Percentiles rank a stretch among this genome's conserved stretches.
Evolutionary conservation across 2,329 filamentous ascomycete genomes (phyloP).

Genomic region (Verticillium klebahnii): DNA sequence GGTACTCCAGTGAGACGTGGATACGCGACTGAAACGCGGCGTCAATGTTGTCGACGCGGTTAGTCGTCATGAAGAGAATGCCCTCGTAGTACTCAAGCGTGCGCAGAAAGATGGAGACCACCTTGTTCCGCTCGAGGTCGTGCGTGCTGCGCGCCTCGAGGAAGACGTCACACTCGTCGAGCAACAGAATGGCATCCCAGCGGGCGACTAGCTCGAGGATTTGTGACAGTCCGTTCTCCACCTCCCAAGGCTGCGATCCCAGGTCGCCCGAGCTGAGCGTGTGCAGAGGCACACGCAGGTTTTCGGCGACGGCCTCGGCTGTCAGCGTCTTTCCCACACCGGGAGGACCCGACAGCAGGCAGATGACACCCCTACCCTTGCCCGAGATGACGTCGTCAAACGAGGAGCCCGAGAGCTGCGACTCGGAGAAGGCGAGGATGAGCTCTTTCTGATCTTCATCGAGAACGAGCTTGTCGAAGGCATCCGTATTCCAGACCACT

Average conservation of each 20-base stretch:
- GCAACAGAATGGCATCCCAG: conserved; percentile 79
- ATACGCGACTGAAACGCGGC: conserved; percentile 25
- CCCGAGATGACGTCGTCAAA: conserved; percentile 50
- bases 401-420: conserved; percentile 36
- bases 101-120: conserved; percentile 64
- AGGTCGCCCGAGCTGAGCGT: conserved; percentile 62
- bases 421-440: conserved; percentile 44
- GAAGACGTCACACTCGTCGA: conserved; percentile 85
- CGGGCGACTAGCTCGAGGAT: conserved; percentile 79
- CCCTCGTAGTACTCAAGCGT: conserved; percentile 47
- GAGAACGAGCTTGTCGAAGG: conserved; percentile 45
- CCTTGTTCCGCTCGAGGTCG: conserved; percentile 46
- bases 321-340: conserved; percentile 48
- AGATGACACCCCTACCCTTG: conserved; percentile 59
- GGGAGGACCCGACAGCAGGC: conserved; percentile 41
- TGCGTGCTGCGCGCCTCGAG: conserved; percentile 43
- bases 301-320: conserved; percentile 45
- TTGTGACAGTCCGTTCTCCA: conserved; percentile 68
- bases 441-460: conserved; percentile 45
- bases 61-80: conserved; percentile 48
- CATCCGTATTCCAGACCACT: conserved; percentile 42
- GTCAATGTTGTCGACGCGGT: conserved; percentile 35
- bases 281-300: conserved; percentile 43
- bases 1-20: conserved; percentile 38
- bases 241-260: conserved; percentile 57